Conservation (phyloP, 164 flowering plant species). For the Santalum album region DNA sequence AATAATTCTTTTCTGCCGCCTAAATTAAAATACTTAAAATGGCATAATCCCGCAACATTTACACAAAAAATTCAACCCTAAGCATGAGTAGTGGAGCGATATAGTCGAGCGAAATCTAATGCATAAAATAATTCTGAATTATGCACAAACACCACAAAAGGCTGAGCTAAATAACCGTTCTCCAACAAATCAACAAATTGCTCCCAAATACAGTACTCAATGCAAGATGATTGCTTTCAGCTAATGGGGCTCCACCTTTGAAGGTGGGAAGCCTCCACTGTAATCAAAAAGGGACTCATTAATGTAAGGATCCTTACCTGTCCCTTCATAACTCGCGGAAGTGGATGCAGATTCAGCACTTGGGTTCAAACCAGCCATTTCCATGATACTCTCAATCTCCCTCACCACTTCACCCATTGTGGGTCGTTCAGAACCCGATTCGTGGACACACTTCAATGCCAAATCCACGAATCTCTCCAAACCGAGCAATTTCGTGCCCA, state of each 20-base stretch:
- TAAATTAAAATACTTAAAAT: no score
- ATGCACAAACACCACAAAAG: no score
- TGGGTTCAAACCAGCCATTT: constrained; percentile 29
- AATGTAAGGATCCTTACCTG: constrained; percentile 31
- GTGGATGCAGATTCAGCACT: constrained; percentile 36
- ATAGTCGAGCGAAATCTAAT: no score
- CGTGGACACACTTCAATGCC: constrained; percentile 49
- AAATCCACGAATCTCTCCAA: constrained; percentile 37
- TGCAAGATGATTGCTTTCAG: not conserved
- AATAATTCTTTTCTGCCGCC: no score
- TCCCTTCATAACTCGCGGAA: constrained; percentile 30
- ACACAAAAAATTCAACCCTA: no score
- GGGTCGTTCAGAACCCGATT: constrained; percentile 39
- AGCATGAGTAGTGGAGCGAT: no score
- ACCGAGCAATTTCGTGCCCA: constrained; percentile 23
- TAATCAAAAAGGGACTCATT: constrained; percentile 23
- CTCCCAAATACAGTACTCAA: no score
- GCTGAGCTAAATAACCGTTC: no score
- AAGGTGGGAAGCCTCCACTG: constrained; percentile 23
- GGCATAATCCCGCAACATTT: no score
- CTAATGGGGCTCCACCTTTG: constrained; percentile 33
- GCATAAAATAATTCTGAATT: no score
- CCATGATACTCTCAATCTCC: constrained; percentile 53
- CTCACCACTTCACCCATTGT: constrained; percentile 54
- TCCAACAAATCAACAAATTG: no score